Evolutionary conservation across 106 monocot species (phyloP), one percentile per base, ranked within the genome.

Genomic region (Vanilla planifolia): DNA sequence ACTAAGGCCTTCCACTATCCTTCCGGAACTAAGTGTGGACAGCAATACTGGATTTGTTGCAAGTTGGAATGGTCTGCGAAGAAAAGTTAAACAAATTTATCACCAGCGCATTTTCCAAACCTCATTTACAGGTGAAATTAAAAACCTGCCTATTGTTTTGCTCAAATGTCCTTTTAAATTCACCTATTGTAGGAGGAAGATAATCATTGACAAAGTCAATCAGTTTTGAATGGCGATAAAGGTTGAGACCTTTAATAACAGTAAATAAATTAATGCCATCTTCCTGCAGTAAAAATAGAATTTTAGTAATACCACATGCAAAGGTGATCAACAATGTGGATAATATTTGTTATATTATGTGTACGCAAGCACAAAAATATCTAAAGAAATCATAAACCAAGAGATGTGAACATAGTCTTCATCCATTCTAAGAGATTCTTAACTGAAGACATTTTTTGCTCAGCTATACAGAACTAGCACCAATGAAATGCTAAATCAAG

Each of bases 1-100:
- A 64, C 65, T 46, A 72, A 98, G 86, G 32, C 87, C 87, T 42
- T 70, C 75, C 46, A 98, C 87, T 23, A 91, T 73, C 32, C 53
- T 69, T 47, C 91, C 96, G 65, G 74, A 63, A 57, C 59, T 44
- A 11, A 84, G 63, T 48, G 91, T 98, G 36, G 96, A 98, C 67
- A 91, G 30, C 26, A 77, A 60, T 16, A 91, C 87, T 46, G 96
- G 74, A 66, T 71, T 74, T 50, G 77, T 74, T 67, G 84, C 87
- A 47, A 70, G 25, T 11, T 45, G 59, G 33, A 84, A 73, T 70
- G 36, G 75, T 67, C 96, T 98, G 71, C n/a, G n/a, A n/a, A n/a
- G n/a, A n/a, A n/a, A n/a, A n/a, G n/a, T n/a, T n/a, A n/a, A n/a
- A n/a, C n/a, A 28, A 67, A 21, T 48, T 33, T 36, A 52, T 63